phyloP scores from a whole-genome alignment of 495 filamentous ascomycete genomes.

The Tuber melanosporum region DNA sequence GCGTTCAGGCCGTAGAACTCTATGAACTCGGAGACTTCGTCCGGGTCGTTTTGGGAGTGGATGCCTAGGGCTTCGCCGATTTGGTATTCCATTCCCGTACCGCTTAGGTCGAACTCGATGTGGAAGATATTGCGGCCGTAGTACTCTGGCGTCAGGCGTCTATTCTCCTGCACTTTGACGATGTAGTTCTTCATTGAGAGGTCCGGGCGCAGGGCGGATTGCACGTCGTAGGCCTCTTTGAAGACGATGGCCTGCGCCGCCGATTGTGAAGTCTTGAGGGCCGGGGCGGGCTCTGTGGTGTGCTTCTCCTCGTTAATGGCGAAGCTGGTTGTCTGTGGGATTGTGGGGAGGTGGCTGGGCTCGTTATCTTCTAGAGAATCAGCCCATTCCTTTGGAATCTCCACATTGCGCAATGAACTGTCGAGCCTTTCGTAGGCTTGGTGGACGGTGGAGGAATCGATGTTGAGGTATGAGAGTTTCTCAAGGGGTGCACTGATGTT shows the following conservation, averaged over 20 bases:
- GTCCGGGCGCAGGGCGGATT: conserved; percentile 71
- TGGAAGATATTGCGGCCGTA: conserved; percentile 99
- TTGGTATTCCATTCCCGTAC: conserved; percentile 85
- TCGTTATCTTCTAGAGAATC: conserved; percentile 56
- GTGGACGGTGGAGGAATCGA: conserved; percentile 45
- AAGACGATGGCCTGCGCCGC: conserved; percentile 83
- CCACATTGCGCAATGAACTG: conserved; percentile 61
- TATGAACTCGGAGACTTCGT: conserved; percentile 77
- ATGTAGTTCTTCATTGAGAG: conserved; percentile 76
- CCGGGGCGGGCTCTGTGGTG: conserved; percentile 53
- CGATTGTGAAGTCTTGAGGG: conserved; percentile 68
- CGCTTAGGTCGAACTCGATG: conserved; percentile 93
- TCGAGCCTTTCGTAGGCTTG: conserved; percentile 61
- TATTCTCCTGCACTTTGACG: conserved; percentile 88
- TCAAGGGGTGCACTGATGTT: conserved; percentile 44
- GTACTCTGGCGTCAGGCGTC: conserved; percentile 73
- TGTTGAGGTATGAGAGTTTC: conserved; percentile 50
- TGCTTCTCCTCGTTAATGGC: conserved; percentile 71
- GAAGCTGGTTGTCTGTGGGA: conserved; percentile 72
- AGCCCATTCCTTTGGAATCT: conserved; percentile 72
- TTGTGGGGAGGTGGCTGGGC: conserved; percentile 50
- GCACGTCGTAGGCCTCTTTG: conserved; percentile 85
- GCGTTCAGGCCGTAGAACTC: conserved; percentile 75
- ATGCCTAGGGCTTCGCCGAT: conserved; percentile 98
- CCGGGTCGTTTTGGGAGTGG: conserved; percentile 82